Conservation (phyloP, 495 filamentous ascomycete species). For the Lophiostoma macrostomum region DNA sequence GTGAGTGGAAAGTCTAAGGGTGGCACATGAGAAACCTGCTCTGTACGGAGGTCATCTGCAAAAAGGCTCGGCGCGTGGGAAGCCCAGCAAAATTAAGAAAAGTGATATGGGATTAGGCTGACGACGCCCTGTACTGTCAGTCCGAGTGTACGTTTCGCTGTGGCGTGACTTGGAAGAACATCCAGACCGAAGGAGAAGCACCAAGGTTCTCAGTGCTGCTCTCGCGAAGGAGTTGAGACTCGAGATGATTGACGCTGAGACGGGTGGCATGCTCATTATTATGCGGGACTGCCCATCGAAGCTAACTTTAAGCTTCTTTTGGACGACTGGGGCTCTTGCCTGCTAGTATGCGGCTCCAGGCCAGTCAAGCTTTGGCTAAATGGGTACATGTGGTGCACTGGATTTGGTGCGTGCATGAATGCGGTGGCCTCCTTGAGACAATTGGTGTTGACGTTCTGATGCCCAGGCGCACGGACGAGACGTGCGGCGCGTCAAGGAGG, state of each 20-base stretch:
- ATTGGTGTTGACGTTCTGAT: constrained; percentile 24
- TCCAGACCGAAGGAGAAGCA: constrained; percentile 17
- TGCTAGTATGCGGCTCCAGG: constrained; percentile 1
- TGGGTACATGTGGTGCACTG: neutral
- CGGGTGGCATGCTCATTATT: constrained; percentile 6
- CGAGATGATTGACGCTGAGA: constrained; percentile 18
- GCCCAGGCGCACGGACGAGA: constrained; percentile 11
- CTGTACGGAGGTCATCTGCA: constrained; percentile 23
- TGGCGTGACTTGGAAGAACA: constrained; percentile 16
- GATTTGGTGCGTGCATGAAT: neutral
- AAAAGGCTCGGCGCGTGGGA: neutral
- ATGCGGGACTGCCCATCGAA: constrained; percentile 6
- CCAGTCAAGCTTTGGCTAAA: constrained; percentile 12
- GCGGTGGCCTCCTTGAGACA: constrained; percentile 20
- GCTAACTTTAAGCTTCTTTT: constrained; percentile 3
- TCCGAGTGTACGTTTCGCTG: constrained; percentile 4
- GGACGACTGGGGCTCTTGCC: neutral
- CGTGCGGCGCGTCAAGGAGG: constrained; percentile 8
- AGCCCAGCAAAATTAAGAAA: constrained; percentile 11
- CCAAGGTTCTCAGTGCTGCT: constrained; percentile 7
- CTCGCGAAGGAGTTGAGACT: constrained; percentile 15
- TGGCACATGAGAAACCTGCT: constrained; percentile 28
- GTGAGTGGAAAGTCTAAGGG: constrained; percentile 22
- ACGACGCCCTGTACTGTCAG: constrained; percentile 10
- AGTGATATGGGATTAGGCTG: constrained; percentile 1